phyloP scores from a whole-genome alignment of 2,329 filamentous ascomycete genomes.

The Aspergillus caelatus region DNA sequence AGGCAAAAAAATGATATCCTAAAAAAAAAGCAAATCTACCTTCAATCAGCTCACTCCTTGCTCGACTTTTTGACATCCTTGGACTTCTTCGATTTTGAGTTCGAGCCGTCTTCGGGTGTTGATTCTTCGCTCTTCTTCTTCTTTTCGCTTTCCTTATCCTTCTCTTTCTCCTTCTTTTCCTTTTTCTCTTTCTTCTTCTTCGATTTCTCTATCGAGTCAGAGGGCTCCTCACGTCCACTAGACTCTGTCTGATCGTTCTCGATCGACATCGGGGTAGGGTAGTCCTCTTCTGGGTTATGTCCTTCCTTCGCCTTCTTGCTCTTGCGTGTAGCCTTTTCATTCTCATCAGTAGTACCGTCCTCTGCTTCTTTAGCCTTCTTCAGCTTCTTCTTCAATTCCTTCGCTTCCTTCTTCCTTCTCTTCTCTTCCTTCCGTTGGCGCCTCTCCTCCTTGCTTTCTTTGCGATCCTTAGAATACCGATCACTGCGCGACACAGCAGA shows the following conservation, averaged over 20 bases:
- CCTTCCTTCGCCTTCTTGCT: slow-evolving; percentile 24
- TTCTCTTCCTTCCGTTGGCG: slow-evolving; percentile 29
- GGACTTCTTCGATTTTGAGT: slow-evolving; percentile 54
- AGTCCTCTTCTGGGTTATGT: slow-evolving; percentile 27
- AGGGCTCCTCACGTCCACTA: slow-evolving; percentile 31
- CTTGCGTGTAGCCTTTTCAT: slow-evolving; percentile 16
- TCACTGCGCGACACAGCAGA: neutral
- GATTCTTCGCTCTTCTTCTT: slow-evolving; percentile 28
- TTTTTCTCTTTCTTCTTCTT: slow-evolving; percentile 30
- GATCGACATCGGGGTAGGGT: slow-evolving; percentile 37
- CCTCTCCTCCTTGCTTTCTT: slow-evolving; percentile 30
- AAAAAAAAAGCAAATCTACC: neutral
- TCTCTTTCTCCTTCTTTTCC: slow-evolving; percentile 23
- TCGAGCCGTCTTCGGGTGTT: slow-evolving; percentile 33
- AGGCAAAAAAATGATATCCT: neutral
- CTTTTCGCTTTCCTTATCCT: slow-evolving; percentile 33
- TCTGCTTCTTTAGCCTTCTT: slow-evolving; percentile 27
- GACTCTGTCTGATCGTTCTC: slow-evolving; percentile 23
- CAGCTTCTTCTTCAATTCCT: slow-evolving; percentile 22
- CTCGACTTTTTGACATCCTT: slow-evolving; percentile 34
- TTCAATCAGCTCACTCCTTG: slow-evolving; percentile 5
- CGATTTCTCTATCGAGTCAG: slow-evolving; percentile 33
- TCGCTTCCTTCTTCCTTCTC: slow-evolving; percentile 22
- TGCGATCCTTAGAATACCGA: slow-evolving; percentile 19
- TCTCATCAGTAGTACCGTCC: slow-evolving; percentile 20